Evolutionary conservation across 2,329 filamentous ascomycete species (phyloP).

Genomic region (Phyllosticta paracitricarpa): DNA sequence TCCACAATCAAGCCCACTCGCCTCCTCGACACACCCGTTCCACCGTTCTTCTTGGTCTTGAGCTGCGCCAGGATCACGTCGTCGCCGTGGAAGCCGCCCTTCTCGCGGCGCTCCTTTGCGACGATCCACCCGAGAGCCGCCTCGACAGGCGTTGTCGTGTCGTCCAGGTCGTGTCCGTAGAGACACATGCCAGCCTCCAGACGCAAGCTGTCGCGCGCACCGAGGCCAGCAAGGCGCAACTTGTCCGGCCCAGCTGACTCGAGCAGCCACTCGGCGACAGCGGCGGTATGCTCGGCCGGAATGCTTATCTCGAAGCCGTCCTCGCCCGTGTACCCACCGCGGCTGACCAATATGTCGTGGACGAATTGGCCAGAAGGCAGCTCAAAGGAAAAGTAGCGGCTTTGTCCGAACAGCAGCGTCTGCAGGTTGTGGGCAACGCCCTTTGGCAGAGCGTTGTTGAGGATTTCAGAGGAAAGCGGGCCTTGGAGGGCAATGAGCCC

Average conservation of each 20-base stretch:
- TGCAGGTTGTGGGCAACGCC: slow-evolving; percentile 43
- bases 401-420: slow-evolving; percentile 73
- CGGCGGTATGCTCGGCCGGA: slow-evolving; percentile 52
- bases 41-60: slow-evolving; percentile 61
- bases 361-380: slow-evolving; percentile 41
- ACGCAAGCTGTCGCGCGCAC: slow-evolving; percentile 81
- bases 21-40: slow-evolving; percentile 57
- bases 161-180: slow-evolving; percentile 97
- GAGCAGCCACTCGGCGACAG: slow-evolving; percentile 61
- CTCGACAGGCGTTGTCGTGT: slow-evolving; percentile 59
- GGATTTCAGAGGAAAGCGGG: slow-evolving; percentile 60
- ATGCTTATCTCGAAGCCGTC: slow-evolving; percentile 97
- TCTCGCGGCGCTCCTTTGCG: slow-evolving; percentile 61
- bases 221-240: slow-evolving; percentile 71
- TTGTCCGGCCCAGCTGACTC: slow-evolving; percentile 46
- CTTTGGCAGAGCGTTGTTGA: slow-evolving; percentile 51
- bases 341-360: slow-evolving; percentile 59
- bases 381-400: slow-evolving; percentile 54
- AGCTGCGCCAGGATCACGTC: slow-evolving; percentile 70
- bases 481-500: slow-evolving; percentile 87
- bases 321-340: slow-evolving; percentile 93
- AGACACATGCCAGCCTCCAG: slow-evolving; percentile 97
- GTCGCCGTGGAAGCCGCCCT: slow-evolving; percentile 74
- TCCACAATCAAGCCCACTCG: slow-evolving; percentile 75
- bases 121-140: slow-evolving; percentile 71